These are phyloP conservation scores for Pyrenula massariospora DNA, from an alignment of 495 filamentous ascomycete genomes.

Conservation along the genomic window DNA sequence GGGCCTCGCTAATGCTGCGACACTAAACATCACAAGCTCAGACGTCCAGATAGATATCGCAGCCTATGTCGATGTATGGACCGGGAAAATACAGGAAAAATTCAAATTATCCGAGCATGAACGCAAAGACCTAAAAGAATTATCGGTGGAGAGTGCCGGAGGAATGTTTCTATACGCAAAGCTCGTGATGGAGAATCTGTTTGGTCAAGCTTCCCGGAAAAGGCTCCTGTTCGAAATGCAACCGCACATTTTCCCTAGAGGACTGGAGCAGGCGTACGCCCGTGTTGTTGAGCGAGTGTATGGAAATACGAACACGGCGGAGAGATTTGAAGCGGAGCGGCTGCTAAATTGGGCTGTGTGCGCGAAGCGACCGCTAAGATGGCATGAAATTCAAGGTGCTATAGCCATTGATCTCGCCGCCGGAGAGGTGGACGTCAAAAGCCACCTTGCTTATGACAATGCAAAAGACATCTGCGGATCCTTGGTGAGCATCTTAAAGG, in stretches of 20 bases:
- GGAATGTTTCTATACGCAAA: conserved; percentile 39
- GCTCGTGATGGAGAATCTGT: conserved; percentile 29
- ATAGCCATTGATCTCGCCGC: conserved; percentile 16
- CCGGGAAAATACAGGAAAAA: conserved; percentile 12
- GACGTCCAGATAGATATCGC: conserved; percentile 19
- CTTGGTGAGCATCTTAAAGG: conserved; percentile 24
- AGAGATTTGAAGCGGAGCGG: conserved; percentile 21
- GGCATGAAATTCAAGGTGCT: conserved; percentile 34
- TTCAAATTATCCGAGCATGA: conserved; percentile 11
- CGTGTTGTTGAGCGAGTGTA: background rate
- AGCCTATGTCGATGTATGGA: conserved; percentile 11
- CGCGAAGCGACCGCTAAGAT: conserved; percentile 30
- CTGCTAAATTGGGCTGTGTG: conserved; percentile 32
- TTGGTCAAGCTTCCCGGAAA: conserved; percentile 14
- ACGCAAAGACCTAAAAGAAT: background rate
- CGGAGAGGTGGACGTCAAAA: conserved; percentile 6
- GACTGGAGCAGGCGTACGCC: conserved; percentile 26
- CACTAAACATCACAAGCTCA: conserved; percentile 10
- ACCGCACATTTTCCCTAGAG: conserved; percentile 19
- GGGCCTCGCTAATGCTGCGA: conserved; percentile 6
- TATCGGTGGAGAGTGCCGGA: conserved; percentile 3
- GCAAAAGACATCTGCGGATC: conserved; percentile 31
- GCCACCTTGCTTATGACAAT: conserved; percentile 11
- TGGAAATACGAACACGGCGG: conserved; percentile 18
- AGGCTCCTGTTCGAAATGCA: conserved; percentile 19